Conservation (phyloP, 2,329 filamentous ascomycete genomes). For the Xylariaceae sp. region DNA sequence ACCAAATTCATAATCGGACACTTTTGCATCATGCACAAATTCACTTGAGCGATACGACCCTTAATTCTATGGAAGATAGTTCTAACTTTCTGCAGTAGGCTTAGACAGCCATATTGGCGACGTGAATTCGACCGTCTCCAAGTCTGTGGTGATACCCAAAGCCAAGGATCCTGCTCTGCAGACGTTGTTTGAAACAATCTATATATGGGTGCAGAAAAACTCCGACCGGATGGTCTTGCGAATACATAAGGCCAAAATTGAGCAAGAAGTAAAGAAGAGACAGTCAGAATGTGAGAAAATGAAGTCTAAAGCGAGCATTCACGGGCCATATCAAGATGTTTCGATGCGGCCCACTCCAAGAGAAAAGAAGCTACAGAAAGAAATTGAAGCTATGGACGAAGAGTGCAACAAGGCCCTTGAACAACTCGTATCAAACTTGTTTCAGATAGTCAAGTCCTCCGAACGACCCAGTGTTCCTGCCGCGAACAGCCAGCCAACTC, state of each 20-base stretch:
- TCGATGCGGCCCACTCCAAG: slow-evolving; percentile 14
- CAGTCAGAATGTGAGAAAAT: slow-evolving; percentile 13
- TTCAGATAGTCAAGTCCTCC: too few species aligned
- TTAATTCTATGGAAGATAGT: too few species aligned
- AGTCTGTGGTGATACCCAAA: slow-evolving; percentile 14
- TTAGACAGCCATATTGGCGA: slow-evolving; percentile 8
- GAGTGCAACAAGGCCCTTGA: slow-evolving; percentile 18
- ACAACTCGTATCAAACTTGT: slow-evolving; percentile 11
- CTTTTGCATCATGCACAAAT: too few species aligned
- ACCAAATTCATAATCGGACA: too few species aligned
- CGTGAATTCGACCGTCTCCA: neutral
- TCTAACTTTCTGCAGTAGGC: too few species aligned
- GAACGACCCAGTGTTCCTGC: too few species aligned
- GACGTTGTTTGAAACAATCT: slow-evolving; percentile 18
- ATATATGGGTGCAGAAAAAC: slow-evolving; percentile 10
- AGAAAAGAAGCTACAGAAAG: slow-evolving; percentile 18
- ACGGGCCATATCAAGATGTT: slow-evolving; percentile 21
- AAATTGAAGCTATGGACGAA: slow-evolving; percentile 13
- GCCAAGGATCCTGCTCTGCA: slow-evolving; percentile 25
- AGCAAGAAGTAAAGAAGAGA: slow-evolving; percentile 4
- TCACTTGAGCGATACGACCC: too few species aligned
- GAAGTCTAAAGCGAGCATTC: slow-evolving; percentile 15
- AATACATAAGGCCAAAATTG: slow-evolving; percentile 4
- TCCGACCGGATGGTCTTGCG: slow-evolving; percentile 9
- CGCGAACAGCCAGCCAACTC: slow-evolving; percentile 15